Conservation (phyloP, 108 stramenopile species). For the Poteriospumella lacustris region DNA sequence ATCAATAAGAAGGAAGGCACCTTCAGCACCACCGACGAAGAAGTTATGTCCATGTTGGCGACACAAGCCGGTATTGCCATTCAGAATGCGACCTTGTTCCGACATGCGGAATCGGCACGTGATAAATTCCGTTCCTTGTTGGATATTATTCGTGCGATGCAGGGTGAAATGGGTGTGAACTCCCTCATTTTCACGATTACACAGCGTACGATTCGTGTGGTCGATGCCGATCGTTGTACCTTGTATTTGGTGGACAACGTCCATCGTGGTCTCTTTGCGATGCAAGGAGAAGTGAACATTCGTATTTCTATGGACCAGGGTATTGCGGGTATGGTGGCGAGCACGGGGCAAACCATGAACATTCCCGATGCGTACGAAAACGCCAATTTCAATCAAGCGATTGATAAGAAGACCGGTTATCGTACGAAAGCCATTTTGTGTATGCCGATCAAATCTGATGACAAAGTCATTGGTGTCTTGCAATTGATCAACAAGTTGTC, state of each 20-base stretch:
- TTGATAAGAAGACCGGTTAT: conserved; percentile 48
- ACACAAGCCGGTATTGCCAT: conserved; percentile 54
- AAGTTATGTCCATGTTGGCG: conserved; percentile 35
- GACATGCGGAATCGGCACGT: conserved; percentile 1
- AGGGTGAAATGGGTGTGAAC: conserved; percentile 53
- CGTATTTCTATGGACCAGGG: conserved; percentile 53
- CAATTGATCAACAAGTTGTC: conserved; percentile 53
- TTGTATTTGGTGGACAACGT: conserved; percentile 54
- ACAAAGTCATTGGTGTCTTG: conserved; percentile 42
- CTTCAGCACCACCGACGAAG: conserved; percentile 38
- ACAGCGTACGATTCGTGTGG: conserved; percentile 42
- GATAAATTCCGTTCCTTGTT: conserved; percentile 32
- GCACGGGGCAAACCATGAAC: conserved; percentile 46
- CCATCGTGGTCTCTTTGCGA: conserved; percentile 49
- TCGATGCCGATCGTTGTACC: conserved; percentile 60
- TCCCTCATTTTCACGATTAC: conserved; percentile 57
- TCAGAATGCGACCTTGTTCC: conserved; percentile 48
- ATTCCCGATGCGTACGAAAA: conserved; percentile 57
- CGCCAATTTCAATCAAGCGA: conserved; percentile 52
- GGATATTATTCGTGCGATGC: conserved; percentile 53
- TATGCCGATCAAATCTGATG: conserved; percentile 36
- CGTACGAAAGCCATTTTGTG: conserved; percentile 47
- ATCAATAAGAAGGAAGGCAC: conserved; percentile 45
- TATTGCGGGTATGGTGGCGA: conserved; percentile 50
- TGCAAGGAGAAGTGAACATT: conserved; percentile 62